A percentile compares a stretch with the other conserved stretches of the same genome.
These are phyloP conservation scores for Chloranthus sessilifolius DNA, from an alignment of 164 flowering plant genomes.

Conservation along the genomic window DNA sequence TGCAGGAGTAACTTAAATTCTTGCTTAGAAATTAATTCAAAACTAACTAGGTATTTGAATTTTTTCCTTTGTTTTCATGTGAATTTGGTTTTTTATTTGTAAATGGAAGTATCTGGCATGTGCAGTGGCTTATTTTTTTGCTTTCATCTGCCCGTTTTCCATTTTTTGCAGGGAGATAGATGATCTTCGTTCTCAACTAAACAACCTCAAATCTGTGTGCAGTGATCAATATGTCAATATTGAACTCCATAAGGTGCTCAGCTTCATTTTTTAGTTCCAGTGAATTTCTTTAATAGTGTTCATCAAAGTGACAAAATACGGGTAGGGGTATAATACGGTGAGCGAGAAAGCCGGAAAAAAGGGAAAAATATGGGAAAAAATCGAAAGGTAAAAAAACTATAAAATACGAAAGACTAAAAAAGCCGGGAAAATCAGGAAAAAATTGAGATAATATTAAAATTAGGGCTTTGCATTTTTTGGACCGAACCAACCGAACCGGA, in stretches of 20 bases:
- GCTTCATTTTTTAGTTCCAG: not conserved
- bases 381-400: no score
- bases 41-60: conserved; percentile 68
- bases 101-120: not conserved
- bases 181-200: conserved; percentile 37
- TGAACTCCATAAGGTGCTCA: conserved; percentile 27
- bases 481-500: no score
- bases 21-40: conserved; percentile 67
- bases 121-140: not conserved
- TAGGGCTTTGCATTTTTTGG: no score
- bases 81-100: not conserved
- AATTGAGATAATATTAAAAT: no score
- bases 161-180: conserved; percentile 59
- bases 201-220: conserved; percentile 20
- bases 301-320: no score
- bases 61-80: not conserved
- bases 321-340: no score
- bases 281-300: no score
- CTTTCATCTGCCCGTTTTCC: not conserved
- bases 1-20: conserved; percentile 53
- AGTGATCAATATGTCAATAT: conserved; percentile 16
- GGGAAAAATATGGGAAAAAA: no score
- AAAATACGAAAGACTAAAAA: no score
- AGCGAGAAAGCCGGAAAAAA: no score
- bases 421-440: no score